Evolutionary conservation across 148 eudicot genomes (phyloP).

Genomic region (Vaccinium darrowii): DNA sequence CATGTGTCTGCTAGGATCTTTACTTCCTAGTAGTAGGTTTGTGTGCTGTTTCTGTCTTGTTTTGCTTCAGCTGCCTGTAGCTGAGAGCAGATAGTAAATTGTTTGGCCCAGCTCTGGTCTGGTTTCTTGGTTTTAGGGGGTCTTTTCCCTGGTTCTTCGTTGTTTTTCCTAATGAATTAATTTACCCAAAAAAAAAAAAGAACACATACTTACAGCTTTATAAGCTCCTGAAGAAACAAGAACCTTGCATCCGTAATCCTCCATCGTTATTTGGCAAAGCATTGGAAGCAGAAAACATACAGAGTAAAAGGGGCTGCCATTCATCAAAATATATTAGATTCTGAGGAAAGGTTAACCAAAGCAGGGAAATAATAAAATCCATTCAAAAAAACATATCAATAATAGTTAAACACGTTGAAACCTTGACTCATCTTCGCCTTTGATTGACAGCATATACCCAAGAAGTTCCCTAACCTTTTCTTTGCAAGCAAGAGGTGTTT

Average conservation of each 20-base stretch:
- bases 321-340: conserved; percentile 13
- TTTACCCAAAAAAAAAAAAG: neutral
- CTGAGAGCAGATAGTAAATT: neutral
- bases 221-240: conserved; percentile 70
- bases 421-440: conserved; percentile 84
- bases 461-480: conserved; percentile 70
- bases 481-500: conserved; percentile 68
- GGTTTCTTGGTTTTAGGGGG: neutral
- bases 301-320: conserved; percentile 66
- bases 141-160: neutral
- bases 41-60: neutral
- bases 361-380: neutral
- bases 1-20: neutral
- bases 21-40: neutral
- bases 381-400: neutral
- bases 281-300: conserved; percentile 84
- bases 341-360: neutral
- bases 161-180: neutral
- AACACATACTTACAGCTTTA: conserved; percentile 55
- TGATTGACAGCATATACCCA: conserved; percentile 69
- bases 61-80: neutral
- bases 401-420: conserved; percentile 20
- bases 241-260: conserved; percentile 52
- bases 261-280: conserved; percentile 86
- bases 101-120: neutral